phyloP scores from a whole-genome alignment of 768 basidiomycete genomes.

The Holtermannia corniformis region DNA sequence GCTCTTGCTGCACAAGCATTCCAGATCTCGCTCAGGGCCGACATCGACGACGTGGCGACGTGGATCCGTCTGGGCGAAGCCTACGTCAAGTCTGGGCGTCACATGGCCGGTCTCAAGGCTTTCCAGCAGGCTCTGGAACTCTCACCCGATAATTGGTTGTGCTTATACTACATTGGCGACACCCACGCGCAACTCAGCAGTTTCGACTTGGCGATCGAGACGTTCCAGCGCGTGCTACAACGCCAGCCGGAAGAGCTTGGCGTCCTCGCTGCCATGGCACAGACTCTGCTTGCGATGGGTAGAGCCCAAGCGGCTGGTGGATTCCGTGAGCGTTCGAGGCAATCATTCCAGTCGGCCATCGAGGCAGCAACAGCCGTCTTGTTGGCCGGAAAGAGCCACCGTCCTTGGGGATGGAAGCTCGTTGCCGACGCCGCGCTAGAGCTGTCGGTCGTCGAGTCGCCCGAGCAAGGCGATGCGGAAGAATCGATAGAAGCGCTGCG shows the following conservation, averaged over 20 bases:
- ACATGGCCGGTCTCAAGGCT: constrained; percentile 81
- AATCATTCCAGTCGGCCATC: constrained; percentile 51
- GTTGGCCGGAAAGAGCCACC: constrained; percentile 11
- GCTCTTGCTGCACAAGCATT: constrained; percentile 67
- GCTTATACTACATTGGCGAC: constrained; percentile 70
- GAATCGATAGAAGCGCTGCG: constrained; percentile 14
- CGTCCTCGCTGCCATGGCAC: constrained; percentile 59
- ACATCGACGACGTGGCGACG: constrained; percentile 63
- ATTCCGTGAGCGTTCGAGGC: constrained; percentile 63
- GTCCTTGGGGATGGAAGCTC: constrained; percentile 58
- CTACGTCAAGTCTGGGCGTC: constrained; percentile 76
- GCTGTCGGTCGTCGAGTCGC: constrained; percentile 51
- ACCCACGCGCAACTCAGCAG: constrained; percentile 69
- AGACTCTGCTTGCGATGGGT: constrained; percentile 64
- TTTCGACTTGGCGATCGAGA: constrained; percentile 61
- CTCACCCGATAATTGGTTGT: constrained; percentile 70
- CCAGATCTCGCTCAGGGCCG: constrained; percentile 73
- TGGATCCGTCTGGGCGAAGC: constrained; percentile 91
- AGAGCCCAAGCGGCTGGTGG: constrained; percentile 57
- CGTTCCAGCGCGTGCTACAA: constrained; percentile 53
- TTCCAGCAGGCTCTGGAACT: constrained; percentile 65
- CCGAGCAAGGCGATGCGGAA: constrained; percentile 35
- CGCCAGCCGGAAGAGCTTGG: constrained; percentile 60
- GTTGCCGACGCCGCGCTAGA: constrained; percentile 65
- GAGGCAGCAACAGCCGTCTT: constrained; percentile 15